These are phyloP conservation scores for Sporisorium sorghi DNA, from an alignment of 1,284 basidiomycete species.

Conservation along the genomic window DNA sequence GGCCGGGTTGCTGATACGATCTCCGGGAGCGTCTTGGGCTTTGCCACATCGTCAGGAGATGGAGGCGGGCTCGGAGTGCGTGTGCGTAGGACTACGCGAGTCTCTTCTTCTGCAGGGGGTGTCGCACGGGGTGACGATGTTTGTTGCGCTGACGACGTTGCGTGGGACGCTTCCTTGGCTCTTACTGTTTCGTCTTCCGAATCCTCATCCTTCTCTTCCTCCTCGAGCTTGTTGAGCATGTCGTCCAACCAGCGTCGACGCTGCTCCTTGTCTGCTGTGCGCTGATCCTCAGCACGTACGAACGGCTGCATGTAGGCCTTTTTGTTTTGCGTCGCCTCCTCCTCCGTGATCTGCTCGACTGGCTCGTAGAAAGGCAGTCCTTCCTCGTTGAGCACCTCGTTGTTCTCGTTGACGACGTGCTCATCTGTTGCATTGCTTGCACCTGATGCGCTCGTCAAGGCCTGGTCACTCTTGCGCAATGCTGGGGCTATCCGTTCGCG, in stretches of 20 bases:
- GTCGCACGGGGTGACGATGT: neutral
- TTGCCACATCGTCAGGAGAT: constrained; percentile 25
- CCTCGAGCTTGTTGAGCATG: constrained; percentile 56
- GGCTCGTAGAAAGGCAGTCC: constrained; percentile 67
- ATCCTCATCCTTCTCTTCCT: constrained; percentile 46
- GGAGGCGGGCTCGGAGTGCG: constrained; percentile 44
- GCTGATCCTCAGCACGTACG: constrained; percentile 12
- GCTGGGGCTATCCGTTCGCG: constrained; percentile 8
- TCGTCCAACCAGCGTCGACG: constrained; percentile 59
- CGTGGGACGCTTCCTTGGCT: neutral
- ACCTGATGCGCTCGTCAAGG: neutral
- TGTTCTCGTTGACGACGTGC: constrained; percentile 44
- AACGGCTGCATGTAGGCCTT: constrained; percentile 54
- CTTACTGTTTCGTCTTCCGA: constrained; percentile 20
- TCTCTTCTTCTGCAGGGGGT: constrained; percentile 31
- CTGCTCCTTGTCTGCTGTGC: constrained; percentile 26
- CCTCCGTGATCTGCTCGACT: constrained; percentile 52
- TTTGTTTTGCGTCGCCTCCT: constrained; percentile 23
- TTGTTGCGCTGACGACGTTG: neutral
- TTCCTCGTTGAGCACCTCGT: constrained; percentile 66
- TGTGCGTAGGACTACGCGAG: constrained; percentile 37
- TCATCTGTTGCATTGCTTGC: neutral
- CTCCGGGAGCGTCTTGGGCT: constrained; percentile 27
- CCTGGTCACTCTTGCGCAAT: neutral
- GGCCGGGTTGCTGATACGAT: constrained; percentile 48